A percentile compares a stretch with the other conserved stretches of the same genome.
Evolutionary conservation across 2,329 filamentous ascomycete genomes (phyloP).

Genomic region (Penicillium sp.): DNA sequence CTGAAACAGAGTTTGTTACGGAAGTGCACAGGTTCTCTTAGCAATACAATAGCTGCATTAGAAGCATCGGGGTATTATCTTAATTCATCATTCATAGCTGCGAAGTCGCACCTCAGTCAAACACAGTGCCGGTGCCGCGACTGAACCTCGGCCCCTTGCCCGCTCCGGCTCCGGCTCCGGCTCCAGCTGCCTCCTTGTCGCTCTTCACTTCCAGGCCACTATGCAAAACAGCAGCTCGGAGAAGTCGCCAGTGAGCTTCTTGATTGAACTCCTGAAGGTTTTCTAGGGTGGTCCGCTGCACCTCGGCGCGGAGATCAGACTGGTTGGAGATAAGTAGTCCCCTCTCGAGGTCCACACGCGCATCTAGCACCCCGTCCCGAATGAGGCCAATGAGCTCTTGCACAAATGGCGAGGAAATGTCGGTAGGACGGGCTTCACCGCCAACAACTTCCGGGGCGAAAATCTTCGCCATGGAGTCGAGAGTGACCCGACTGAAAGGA

Average conservation of each 20-base stretch:
- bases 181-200: conserved; percentile 9
- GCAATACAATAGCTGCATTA: conserved; percentile 3
- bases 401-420: conserved; percentile 51
- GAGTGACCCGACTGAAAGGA: conserved; percentile 83
- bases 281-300: conserved; percentile 70
- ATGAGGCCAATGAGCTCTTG: conserved; percentile 79
- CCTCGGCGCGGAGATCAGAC: conserved; percentile 64
- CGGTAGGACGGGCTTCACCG: conserved; percentile 60
- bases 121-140: not conserved
- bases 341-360: conserved; percentile 82
- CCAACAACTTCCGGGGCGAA: conserved; percentile 59
- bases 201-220: conserved; percentile 72
- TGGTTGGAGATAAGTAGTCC: conserved; percentile 74
- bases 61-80: conserved; percentile 24
- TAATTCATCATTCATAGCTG: conserved; percentile 18
- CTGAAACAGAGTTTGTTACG: not conserved
- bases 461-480: conserved; percentile 74
- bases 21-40: not conserved
- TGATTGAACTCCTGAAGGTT: conserved; percentile 72
- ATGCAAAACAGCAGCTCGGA: conserved; percentile 73
- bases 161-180: not conserved
- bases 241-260: conserved; percentile 73
- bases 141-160: not conserved
- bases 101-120: not conserved
- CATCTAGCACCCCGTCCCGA: conserved; percentile 67